A percentile compares a stretch with the other conserved stretches of the same genome.
phyloP scores from a whole-genome alignment of 768 basidiomycete genomes.

The Boletus sp. region DNA sequence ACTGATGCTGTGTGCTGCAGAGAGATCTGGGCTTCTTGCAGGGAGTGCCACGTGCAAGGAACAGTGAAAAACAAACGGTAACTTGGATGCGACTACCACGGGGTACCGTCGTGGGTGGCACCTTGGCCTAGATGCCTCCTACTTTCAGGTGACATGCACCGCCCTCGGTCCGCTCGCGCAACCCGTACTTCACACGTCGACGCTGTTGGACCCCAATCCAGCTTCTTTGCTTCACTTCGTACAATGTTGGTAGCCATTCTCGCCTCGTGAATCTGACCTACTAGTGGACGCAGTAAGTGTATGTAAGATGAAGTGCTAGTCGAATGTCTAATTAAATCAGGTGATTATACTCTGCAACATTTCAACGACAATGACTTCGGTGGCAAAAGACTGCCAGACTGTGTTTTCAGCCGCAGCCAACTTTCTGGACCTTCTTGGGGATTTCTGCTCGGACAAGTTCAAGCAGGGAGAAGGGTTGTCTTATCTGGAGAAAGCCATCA shows the following conservation, averaged over 20 bases:
- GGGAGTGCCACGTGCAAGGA: too few species aligned
- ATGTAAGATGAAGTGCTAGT: background rate
- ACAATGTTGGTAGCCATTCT: background rate
- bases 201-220: background rate
- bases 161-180: too few species aligned
- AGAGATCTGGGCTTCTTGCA: too few species aligned
- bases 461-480: background rate
- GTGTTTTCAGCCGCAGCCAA: background rate
- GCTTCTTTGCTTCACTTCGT: background rate
- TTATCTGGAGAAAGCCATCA: slow-evolving; percentile 23
- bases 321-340: background rate
- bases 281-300: background rate
- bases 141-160: too few species aligned
- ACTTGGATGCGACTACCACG: too few species aligned
- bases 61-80: too few species aligned
- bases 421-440: background rate
- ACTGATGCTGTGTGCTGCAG: too few species aligned
- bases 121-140: too few species aligned
- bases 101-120: too few species aligned
- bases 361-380: background rate
- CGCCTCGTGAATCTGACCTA: background rate
- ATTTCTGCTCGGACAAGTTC: background rate
- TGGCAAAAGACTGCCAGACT: background rate
- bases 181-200: background rate
- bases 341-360: background rate